phyloP scores from a whole-genome alignment of 1,139 yeast species.

The Candida sp. region DNA sequence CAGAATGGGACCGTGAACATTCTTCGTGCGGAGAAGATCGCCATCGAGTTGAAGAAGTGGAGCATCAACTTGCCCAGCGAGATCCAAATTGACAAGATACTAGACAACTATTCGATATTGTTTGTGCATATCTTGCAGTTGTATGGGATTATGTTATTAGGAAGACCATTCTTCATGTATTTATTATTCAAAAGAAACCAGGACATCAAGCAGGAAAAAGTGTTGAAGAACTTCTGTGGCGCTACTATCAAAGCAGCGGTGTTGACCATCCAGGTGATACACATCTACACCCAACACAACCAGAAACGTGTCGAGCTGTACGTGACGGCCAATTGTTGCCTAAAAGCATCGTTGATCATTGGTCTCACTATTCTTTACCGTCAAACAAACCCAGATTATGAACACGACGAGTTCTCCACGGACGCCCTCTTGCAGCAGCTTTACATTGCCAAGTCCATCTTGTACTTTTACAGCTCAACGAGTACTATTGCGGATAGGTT shows the following conservation, averaged over 20 bases:
- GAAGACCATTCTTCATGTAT: conserved; percentile 48
- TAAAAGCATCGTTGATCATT: conserved; percentile 17
- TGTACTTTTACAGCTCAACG: conserved; percentile 14
- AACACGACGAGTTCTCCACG: conserved; percentile 12
- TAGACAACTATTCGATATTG: conserved; percentile 23
- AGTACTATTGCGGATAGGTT: conserved; percentile 15
- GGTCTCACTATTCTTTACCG: conserved; percentile 16
- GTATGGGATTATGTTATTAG: conserved; percentile 40
- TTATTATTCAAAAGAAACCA: conserved; percentile 10
- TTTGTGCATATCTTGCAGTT: conserved; percentile 42
- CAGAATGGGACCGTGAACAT: conserved; percentile 35
- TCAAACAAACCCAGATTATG: conserved; percentile 10
- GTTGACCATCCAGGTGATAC: conserved; percentile 19
- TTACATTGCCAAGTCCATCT: conserved; percentile 14
- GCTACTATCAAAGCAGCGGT: conserved; percentile 19
- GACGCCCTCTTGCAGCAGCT: conserved; percentile 13
- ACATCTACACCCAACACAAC: conserved; percentile 13
- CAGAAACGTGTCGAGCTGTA: conserved; percentile 17
- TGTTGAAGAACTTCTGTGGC: conserved; percentile 17
- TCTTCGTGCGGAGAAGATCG: conserved; percentile 34
- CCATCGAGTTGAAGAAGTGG: conserved; percentile 40
- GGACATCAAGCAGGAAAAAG: conserved; percentile 13
- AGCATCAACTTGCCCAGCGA: conserved; percentile 31
- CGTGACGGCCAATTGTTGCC: conserved; percentile 15
- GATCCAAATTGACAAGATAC: conserved; percentile 23